phyloP scores from a whole-genome alignment of 495 filamentous ascomycete species.

The Penicillium turbatum region DNA sequence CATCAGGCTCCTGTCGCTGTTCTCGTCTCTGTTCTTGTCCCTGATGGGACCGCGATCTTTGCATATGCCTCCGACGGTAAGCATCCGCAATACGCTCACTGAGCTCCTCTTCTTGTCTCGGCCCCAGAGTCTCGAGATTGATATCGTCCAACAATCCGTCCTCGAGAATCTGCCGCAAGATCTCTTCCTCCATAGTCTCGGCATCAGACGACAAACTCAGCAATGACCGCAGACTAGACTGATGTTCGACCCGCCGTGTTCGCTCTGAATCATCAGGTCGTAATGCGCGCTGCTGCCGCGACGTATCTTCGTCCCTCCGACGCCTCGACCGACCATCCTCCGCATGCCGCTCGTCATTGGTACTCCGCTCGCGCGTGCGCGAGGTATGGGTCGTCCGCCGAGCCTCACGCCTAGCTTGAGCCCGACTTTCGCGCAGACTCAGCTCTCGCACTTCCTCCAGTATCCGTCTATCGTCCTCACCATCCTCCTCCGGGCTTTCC shows the following conservation, averaged over 20 bases:
- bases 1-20: slow-evolving; percentile 18
- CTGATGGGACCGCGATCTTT: slow-evolving; percentile 33
- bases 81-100: slow-evolving; percentile 85
- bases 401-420: slow-evolving; percentile 31
- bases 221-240: slow-evolving; percentile 78
- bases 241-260: slow-evolving; percentile 67
- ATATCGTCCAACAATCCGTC: slow-evolving; percentile 83
- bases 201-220: slow-evolving; percentile 65
- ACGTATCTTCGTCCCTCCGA: slow-evolving; percentile 44
- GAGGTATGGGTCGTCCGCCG: slow-evolving; percentile 27
- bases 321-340: slow-evolving; percentile 39
- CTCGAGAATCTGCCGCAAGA: slow-evolving; percentile 80
- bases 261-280: slow-evolving; percentile 21
- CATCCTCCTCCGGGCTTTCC: slow-evolving; percentile 29
- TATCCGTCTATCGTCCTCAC: slow-evolving; percentile 64
- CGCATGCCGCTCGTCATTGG: slow-evolving; percentile 27
- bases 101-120: slow-evolving; percentile 75
- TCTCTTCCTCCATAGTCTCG: slow-evolving; percentile 85
- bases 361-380: slow-evolving; percentile 12
- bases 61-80: slow-evolving; percentile 65
- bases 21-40: slow-evolving; percentile 16
- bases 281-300: slow-evolving; percentile 22
- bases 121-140: slow-evolving; percentile 74
- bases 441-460: slow-evolving; percentile 65
- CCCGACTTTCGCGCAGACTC: slow-evolving; percentile 62